Evolutionary conservation across 495 filamentous ascomycete genomes (phyloP).

Genomic region (Pyrenula massariospora): DNA sequence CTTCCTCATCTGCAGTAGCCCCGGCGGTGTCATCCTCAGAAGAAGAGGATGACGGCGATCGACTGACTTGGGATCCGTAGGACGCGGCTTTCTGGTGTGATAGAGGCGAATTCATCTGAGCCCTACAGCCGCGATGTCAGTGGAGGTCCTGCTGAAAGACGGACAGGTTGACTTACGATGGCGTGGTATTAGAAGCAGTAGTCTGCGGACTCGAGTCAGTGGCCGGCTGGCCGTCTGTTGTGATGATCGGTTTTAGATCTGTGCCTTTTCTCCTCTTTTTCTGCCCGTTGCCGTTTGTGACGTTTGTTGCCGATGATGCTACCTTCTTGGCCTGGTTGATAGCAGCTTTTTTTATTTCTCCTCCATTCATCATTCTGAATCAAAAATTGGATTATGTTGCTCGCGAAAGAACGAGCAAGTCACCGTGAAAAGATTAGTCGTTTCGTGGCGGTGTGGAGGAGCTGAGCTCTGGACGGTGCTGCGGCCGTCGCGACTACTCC

Average conservation of each 20-base stretch:
- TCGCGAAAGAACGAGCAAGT: background rate
- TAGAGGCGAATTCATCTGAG: slow-evolving; percentile 28
- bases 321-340: slow-evolving; percentile 73
- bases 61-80: slow-evolving; percentile 42
- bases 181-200: slow-evolving; percentile 30
- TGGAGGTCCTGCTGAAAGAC: background rate
- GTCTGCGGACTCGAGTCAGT: slow-evolving; percentile 23
- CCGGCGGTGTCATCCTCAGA: slow-evolving; percentile 76
- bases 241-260: slow-evolving; percentile 83
- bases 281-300: slow-evolving; percentile 49
- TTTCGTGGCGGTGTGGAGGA: background rate
- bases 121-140: slow-evolving; percentile 11
- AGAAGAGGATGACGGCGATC: slow-evolving; percentile 69
- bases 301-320: slow-evolving; percentile 43
- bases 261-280: slow-evolving; percentile 84
- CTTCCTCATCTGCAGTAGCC: slow-evolving; percentile 94
- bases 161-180: slow-evolving; percentile 33
- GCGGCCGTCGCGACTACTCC: background rate
- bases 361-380: slow-evolving; percentile 53
- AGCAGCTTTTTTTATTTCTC: slow-evolving; percentile 61
- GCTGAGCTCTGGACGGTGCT: background rate
- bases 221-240: slow-evolving; percentile 49
- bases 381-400: background rate
- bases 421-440: background rate
- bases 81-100: slow-evolving; percentile 30